Conservation (phyloP, 2,329 filamentous ascomycete genomes). For the Xylaria sp. region DNA sequence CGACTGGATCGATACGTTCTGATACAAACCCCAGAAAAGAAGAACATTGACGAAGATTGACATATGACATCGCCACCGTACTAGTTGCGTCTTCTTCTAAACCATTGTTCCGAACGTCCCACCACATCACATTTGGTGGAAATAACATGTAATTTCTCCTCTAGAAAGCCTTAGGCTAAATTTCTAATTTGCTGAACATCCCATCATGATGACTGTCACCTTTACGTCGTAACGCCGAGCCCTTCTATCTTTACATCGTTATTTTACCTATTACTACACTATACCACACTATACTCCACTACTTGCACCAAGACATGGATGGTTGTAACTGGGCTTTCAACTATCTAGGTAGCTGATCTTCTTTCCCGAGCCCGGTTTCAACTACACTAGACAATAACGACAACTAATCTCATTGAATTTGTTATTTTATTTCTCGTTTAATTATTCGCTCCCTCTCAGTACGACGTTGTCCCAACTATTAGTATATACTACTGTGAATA, state of each 20-base stretch:
- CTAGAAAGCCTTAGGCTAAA: background rate
- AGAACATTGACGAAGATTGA: background rate
- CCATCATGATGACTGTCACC: slow-evolving; percentile 6
- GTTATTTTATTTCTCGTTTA: background rate
- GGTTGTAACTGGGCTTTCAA: background rate
- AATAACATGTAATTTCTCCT: background rate
- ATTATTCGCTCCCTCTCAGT: background rate
- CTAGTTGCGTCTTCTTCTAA: background rate
- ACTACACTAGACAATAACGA: background rate
- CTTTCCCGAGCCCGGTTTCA: background rate
- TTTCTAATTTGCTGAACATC: background rate
- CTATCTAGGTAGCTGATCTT: background rate
- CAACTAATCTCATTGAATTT: background rate
- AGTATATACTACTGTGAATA: too few relatives aligned
- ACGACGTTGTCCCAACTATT: background rate
- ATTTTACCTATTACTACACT: slow-evolving; percentile 10
- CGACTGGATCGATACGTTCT: slow-evolving; percentile 20
- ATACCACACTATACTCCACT: background rate
- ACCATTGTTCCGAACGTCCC: slow-evolving; percentile 12
- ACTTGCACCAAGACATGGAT: background rate
- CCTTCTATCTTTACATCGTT: slow-evolving; percentile 1
- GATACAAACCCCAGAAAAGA: background rate
- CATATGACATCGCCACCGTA: background rate
- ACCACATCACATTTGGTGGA: background rate
- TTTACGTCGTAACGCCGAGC: background rate